Percentiles rank a stretch among this genome's conserved stretches.
phyloP scores from a whole-genome alignment of 441 rosid species.

The Adansonia rubrostipa region DNA sequence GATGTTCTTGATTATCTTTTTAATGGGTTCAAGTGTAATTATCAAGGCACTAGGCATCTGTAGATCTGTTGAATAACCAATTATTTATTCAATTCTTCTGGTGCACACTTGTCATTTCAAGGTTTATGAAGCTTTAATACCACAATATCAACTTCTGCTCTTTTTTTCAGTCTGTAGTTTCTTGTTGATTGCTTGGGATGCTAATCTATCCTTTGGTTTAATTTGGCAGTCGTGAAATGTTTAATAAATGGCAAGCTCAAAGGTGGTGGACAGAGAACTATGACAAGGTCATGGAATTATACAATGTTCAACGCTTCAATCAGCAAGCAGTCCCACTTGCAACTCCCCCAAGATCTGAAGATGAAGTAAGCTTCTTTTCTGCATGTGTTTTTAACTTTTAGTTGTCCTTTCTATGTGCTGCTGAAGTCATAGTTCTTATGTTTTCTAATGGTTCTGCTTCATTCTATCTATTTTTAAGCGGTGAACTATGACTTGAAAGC shows the following conservation, averaged over 20 bases:
- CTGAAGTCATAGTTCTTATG: not conserved
- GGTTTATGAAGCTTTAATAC: no score
- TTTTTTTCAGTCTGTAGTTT: not conserved
- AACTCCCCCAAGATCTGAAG: conserved; percentile 70
- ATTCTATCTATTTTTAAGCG: not conserved
- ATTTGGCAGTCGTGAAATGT: conserved; percentile 82
- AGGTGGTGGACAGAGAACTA: conserved; percentile 94
- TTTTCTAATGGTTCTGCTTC: not conserved
- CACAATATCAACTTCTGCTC: no score
- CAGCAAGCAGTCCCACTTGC: conserved; percentile 69
- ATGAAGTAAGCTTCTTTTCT: conserved; percentile 55
- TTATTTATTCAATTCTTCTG: not conserved
- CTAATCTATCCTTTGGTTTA: conserved; percentile 26
- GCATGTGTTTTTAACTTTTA: no score
- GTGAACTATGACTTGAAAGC: no score
- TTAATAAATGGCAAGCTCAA: conserved; percentile 94
- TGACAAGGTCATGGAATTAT: conserved; percentile 90
- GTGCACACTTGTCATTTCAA: no score
- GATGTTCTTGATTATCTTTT: not conserved
- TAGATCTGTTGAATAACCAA: not conserved
- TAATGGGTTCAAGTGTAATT: not conserved
- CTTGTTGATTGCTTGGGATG: not conserved
- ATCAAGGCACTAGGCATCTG: not conserved
- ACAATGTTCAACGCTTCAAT: conserved; percentile 80
- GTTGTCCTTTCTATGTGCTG: not conserved